Percentiles rank a stretch among this genome's conserved stretches.
Evolutionary conservation across 2,329 filamentous ascomycete genomes (phyloP).

Genomic region (Blumeriella jaapii): DNA sequence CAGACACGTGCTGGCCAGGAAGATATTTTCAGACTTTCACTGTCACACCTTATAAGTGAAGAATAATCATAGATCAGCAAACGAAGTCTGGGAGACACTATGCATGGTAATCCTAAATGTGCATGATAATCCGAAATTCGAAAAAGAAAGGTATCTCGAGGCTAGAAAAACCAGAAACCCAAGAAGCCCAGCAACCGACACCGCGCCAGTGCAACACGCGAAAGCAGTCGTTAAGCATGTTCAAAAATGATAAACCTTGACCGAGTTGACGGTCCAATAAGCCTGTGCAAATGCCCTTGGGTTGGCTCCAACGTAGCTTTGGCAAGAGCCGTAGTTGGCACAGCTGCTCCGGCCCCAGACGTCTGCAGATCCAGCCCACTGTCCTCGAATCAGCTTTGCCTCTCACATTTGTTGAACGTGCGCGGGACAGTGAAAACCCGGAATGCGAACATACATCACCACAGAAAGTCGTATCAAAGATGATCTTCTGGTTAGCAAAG

Average conservation of each 20-base stretch:
- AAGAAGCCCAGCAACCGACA: not conserved
- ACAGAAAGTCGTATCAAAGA: constrained; percentile 67
- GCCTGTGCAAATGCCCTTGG: constrained; percentile 18
- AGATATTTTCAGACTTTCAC: no score
- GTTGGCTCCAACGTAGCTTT: constrained; percentile 18
- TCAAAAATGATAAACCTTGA: constrained; percentile 20
- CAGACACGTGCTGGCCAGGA: no score
- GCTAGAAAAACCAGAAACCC: no score
- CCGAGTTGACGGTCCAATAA: constrained; percentile 22
- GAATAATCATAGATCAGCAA: no score
- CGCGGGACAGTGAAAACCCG: not conserved
- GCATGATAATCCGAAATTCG: no score
- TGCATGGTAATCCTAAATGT: no score
- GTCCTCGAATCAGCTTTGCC: not conserved
- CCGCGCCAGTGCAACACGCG: not conserved
- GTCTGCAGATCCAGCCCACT: constrained; percentile 21
- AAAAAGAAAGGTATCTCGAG: no score
- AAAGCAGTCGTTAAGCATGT: not conserved
- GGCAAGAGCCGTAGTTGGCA: constrained; percentile 11
- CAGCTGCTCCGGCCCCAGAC: constrained; percentile 14
- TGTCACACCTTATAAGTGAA: no score
- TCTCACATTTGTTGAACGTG: not conserved
- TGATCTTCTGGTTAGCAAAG: constrained; percentile 60
- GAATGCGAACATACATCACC: constrained; percentile 37
- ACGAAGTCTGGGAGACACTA: no score